A percentile compares a stretch with the other conserved stretches of the same genome.
These are phyloP conservation scores for Nevesoporus exiguus DNA, from an alignment of 768 basidiomycete genomes.

Conservation along the genomic window DNA sequence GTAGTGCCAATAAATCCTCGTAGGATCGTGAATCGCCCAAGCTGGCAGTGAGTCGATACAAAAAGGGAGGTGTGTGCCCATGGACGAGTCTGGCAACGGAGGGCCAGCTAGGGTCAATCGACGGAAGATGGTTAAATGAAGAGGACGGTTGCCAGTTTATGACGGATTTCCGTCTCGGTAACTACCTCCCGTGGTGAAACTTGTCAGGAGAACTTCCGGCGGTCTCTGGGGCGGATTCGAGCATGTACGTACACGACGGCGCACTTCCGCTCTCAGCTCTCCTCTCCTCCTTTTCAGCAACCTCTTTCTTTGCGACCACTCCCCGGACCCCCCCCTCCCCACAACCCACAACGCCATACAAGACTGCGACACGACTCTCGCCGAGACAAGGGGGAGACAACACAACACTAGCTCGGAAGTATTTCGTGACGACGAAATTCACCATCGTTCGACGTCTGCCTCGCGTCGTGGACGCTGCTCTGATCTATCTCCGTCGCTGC, in stretches of 20 bases:
- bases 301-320: background rate
- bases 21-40: conserved; percentile 3
- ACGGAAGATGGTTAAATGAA: conserved; percentile 4
- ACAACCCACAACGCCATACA: no score
- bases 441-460: background rate
- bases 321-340: background rate
- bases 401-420: background rate
- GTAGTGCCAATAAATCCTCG: background rate
- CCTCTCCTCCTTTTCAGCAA: background rate
- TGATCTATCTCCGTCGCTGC: conserved; percentile 21
- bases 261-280: no score
- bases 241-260: conserved; percentile 9
- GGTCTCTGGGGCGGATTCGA: conserved; percentile 14
- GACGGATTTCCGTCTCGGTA: conserved; percentile 9
- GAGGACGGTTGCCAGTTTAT: background rate
- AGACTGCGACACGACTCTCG: conserved; percentile 4
- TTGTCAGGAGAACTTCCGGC: conserved; percentile 16
- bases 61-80: conserved; percentile 11
- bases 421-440: background rate
- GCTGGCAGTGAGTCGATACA: background rate
- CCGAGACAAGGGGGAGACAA: conserved; percentile 17
- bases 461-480: conserved; percentile 11
- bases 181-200: conserved; percentile 12
- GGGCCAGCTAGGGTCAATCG: background rate
- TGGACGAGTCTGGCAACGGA: background rate